phyloP scores from a whole-genome alignment of 306 rosid genomes.

The Casuarina equisetifolia region DNA sequence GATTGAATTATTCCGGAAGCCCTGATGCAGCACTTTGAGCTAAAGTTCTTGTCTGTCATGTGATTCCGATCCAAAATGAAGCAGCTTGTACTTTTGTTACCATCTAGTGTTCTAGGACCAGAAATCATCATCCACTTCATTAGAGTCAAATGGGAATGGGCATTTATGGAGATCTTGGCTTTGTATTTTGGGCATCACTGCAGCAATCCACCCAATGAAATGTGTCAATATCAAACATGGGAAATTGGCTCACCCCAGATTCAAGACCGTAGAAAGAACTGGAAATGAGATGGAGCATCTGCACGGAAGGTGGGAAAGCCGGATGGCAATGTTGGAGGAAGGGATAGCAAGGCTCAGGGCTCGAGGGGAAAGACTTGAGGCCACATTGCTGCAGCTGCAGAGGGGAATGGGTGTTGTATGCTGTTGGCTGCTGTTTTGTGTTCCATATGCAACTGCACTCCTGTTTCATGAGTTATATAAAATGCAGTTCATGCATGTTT shows the following conservation, averaged over 20 bases:
- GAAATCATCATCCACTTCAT: background rate
- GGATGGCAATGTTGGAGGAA: constrained; percentile 24
- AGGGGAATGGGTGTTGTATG: constrained; percentile 21
- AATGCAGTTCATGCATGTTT: constrained; percentile 1
- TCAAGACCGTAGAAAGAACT: constrained; percentile 17
- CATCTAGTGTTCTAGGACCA: background rate
- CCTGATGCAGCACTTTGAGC: background rate
- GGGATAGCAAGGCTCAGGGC: constrained; percentile 25
- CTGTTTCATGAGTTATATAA: background rate
- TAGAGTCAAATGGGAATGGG: background rate
- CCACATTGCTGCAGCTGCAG: constrained; percentile 16
- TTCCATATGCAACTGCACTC: constrained; percentile 17
- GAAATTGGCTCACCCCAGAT: constrained; percentile 17
- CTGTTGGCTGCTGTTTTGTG: constrained; percentile 17
- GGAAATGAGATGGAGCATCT: constrained; percentile 4
- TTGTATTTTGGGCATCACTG: background rate
- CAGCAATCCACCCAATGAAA: constrained; percentile 5
- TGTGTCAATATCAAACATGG: constrained; percentile 28
- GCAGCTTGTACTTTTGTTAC: background rate
- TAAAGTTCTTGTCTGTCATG: background rate
- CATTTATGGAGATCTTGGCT: background rate
- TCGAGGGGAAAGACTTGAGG: constrained; percentile 26
- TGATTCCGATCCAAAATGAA: background rate
- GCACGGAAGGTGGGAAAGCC: constrained; percentile 16
- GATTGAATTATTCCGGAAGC: background rate